Evolutionary conservation across 1,284 basidiomycete species (phyloP).

Genomic region (Cryptococcus sp.): DNA sequence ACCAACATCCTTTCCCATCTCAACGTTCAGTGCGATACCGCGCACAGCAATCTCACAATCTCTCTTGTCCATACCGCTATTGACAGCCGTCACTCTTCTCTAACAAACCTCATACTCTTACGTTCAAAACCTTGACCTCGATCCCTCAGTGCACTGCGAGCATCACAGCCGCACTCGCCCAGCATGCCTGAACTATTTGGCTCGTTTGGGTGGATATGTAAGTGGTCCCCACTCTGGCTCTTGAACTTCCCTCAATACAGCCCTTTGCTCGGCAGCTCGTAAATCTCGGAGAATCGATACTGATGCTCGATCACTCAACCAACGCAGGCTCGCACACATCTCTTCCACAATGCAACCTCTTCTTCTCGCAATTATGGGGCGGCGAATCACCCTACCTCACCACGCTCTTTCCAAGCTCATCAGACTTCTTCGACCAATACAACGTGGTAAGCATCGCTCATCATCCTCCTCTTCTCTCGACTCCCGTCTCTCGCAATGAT

Average conservation of each 20-base stretch:
- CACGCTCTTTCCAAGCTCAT: constrained; percentile 38
- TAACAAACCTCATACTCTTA: no score
- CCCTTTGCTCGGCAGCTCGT: background rate
- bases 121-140: no score
- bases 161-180: background rate
- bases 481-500: no score
- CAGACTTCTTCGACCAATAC: constrained; percentile 32
- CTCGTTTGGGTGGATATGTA: constrained; percentile 49
- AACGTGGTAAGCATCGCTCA: constrained; percentile 33
- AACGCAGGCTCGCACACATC: constrained; percentile 44
- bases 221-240: constrained; percentile 13
- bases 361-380: constrained; percentile 51
- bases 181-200: constrained; percentile 48
- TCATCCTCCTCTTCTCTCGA: no score
- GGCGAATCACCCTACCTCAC: constrained; percentile 23
- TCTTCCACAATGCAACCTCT: constrained; percentile 54
- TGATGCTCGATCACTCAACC: background rate
- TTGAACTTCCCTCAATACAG: background rate
- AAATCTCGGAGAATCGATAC: no score
- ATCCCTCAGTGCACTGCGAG: no score
- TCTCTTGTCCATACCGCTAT: no score
- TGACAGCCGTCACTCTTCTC: no score
- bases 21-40: no score
- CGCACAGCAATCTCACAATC: no score
- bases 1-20: no score